Base-by-base conservation (phyloP, 768 basidiomycete species). In the Mycena latifolia region DNA sequence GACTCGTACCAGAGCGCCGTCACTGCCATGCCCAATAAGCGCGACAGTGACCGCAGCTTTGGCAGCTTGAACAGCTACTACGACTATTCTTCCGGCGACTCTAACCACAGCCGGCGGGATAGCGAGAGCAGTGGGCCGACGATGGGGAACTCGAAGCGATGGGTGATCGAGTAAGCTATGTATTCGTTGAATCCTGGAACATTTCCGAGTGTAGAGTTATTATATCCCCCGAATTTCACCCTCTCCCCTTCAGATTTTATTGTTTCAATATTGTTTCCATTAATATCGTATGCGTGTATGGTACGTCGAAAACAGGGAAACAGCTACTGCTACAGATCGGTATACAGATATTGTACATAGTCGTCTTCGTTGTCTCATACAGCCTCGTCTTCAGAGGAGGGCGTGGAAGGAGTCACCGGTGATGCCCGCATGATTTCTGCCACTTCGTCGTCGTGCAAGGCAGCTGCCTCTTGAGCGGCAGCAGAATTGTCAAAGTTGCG, bases 361-460 rank as follows among this genome's bases (percentile, higher is more conserved):
- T 27, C 7, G 43, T 24, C 15, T 52, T 33, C n/a, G 15, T 24
- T 18, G 2, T 28, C 33, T 59, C 14, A 63, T 27, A 63, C 54
- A 35, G 53, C 50, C 25, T 66, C 69, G 0, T 53, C 61, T 33
- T 67, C 39, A n/a, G 71, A 72, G 54, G 76, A 73, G 37, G 78
- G 73, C 22, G 80, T 71, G 52, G 84, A 80, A 39, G 85, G 83
- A 48, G 85, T 80, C 41, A 73, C 73, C n/a, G 87, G 88, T 15
- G 89, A 88, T 18, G 80, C 76, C 59, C 82, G 78, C 46, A 80
- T 74, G 57, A 90, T 88, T 35, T 79, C 74, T 67, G 90, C 89
- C 8, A 88, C 80, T 69, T 91, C 88, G 72, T 86, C 85, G 75
- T 87, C 88, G 57, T 88, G 85, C 12, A 86, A 76, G 47, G 85